Base-by-base conservation (phyloP, 495 filamentous ascomycete genomes). In the Tuber melanosporum region DNA sequence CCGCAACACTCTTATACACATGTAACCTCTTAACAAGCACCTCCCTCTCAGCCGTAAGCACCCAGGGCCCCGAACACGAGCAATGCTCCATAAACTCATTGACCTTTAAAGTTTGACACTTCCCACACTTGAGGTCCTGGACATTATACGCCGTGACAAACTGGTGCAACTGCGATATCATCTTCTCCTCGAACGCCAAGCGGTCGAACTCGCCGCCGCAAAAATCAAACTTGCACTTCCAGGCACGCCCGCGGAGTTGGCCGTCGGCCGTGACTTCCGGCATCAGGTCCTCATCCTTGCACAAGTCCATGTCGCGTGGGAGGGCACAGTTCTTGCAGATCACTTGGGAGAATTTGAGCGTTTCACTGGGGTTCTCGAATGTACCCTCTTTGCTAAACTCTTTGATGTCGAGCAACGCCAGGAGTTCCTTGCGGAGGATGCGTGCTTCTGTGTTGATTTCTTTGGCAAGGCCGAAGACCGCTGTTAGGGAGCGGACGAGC, bases 41-140 rank as follows among this genome's bases (percentile, higher is more conserved):
- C n/a, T 89, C 90, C 80, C 88, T 87, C 82, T 91, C 87, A 74
- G 94, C 85, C 42, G 89, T 94, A 76, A 89, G 89, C 22, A 85
- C 87, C 95, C 95, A 99, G 69, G 85, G 87, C 10, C 96, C 95
- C 72, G 92, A 91, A 86, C 95, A 99, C 42, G 91, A 91, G 84
- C 95, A 99, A 85, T 98, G 95, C 85, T 98, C 95, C 91, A 94
- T 92, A 83, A 98, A 96, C 81, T 97, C 95, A 85, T 95, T 98
- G 62, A 92, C 87, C 84, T 94, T 87, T 47, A 93, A 79, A 71
- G 86, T 85, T 10, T 86, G 85, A 83, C 92, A 94, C 82, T 90
- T 89, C 45, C 83, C 87, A 78, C 95, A 99, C 83, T 93, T 94
- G 70, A 98, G 85, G 84, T 99, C 95, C 87, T 98, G 95, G 39